Evolutionary conservation across 2,329 filamentous ascomycete species (phyloP).

Genomic region (Annulohypoxylon truncatum): DNA sequence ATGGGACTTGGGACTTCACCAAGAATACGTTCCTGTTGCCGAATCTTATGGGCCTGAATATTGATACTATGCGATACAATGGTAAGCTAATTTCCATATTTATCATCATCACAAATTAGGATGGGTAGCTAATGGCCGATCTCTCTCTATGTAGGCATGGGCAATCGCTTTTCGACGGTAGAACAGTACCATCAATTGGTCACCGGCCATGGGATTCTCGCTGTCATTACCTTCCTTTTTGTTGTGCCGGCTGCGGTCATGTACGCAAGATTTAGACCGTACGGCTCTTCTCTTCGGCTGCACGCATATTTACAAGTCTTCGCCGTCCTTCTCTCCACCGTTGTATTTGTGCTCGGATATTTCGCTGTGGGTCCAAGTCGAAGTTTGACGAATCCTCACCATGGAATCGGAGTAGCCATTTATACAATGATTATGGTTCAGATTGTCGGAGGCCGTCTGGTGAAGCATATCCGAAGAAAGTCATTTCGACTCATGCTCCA

Average conservation of each 20-base stretch:
- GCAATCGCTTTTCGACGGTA: constrained; percentile 78
- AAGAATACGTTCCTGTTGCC: constrained; percentile 83
- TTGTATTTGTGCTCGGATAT: constrained; percentile 79
- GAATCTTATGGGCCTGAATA: constrained; percentile 80
- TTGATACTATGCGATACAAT: constrained; percentile 87
- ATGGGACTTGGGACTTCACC: constrained; percentile 84
- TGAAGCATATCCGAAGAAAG: constrained; percentile 63
- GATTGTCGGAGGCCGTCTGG: constrained; percentile 74
- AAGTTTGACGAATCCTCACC: constrained; percentile 83
- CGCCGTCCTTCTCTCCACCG: constrained; percentile 74
- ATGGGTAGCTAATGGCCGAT: constrained; percentile 22
- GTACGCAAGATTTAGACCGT: constrained; percentile 74
- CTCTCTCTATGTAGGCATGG: constrained; percentile 79
- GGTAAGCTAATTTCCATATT: constrained; percentile 60
- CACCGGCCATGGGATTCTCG: constrained; percentile 77
- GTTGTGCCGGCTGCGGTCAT: constrained; percentile 80
- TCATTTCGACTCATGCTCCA: constrained; percentile 75
- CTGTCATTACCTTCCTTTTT: constrained; percentile 77
- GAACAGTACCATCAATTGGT: constrained; percentile 78
- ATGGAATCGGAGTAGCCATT: constrained; percentile 84
- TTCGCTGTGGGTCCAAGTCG: constrained; percentile 80
- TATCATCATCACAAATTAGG: not conserved
- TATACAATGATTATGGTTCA: constrained; percentile 80
- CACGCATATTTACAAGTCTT: constrained; percentile 82
- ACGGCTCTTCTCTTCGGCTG: constrained; percentile 71